Evolutionary conservation across 2,329 filamentous ascomycete genomes (phyloP), one percentile per base, ranked within the genome.

Genomic region (Xylariaceae sp.): DNA sequence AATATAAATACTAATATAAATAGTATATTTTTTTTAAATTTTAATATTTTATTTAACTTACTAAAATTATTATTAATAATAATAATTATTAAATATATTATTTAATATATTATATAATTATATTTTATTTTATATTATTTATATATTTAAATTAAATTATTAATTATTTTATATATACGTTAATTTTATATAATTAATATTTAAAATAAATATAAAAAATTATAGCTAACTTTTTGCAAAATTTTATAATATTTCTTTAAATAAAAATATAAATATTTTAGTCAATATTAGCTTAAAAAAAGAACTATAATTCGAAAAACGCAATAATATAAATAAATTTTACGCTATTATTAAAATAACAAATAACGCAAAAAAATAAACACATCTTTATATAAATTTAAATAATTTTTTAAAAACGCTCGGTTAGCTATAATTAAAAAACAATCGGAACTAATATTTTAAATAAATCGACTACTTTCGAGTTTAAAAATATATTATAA

Each of bases 231-330:
- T 44, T 44, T 39, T 44, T n/a, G 20, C 22, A 19, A n/a, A n/a
- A n/a, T n/a, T n/a, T n/a, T n/a, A n/a, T n/a, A n/a, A n/a, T n/a
- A n/a, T n/a, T n/a, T n/a, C 19, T 14, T 34, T 34, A 35, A 23
- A 22, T 27, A 35, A 23, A 40, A 22, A 44, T 20, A 5, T 29
- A 35, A 40, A 44, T 44, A 29, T 37, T 19, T 22, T 16, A 34
- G 36, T 40, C n/a, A 44, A 44, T 19, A 44, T 40, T 22, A 44
- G 42, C 36, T 6, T 16, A n/a, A n/a, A n/a, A n/a, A n/a, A n/a
- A n/a, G n/a, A n/a, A n/a, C n/a, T n/a, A n/a, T n/a, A n/a, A n/a
- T n/a, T n/a, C n/a, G n/a, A n/a, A n/a, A n/a, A n/a, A 6, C 36
- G 29, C 20, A 39, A 44, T 23, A 19, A 11, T n/a, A 35, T 44